phyloP scores from a whole-genome alignment of 495 filamentous ascomycete species.

The Penicillium pulvis region DNA sequence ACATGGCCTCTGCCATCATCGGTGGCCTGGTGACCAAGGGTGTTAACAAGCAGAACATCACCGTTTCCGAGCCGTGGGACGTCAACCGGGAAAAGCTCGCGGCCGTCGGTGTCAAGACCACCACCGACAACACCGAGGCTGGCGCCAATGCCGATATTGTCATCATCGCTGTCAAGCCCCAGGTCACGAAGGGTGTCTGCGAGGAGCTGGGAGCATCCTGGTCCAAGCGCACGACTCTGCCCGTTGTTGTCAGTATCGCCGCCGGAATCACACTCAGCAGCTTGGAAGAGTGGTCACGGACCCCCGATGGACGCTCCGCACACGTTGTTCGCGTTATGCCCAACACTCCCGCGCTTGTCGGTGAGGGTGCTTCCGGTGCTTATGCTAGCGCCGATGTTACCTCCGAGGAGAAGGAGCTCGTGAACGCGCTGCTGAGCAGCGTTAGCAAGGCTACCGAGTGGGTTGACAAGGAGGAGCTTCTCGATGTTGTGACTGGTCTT shows the following conservation, averaged over 20 bases:
- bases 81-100: slow-evolving; percentile 82
- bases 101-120: slow-evolving; percentile 80
- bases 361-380: slow-evolving; percentile 39
- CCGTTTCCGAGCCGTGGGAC: slow-evolving; percentile 81
- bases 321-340: slow-evolving; percentile 47
- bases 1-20: slow-evolving; percentile 50
- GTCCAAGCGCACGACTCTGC: slow-evolving; percentile 67
- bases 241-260: slow-evolving; percentile 46
- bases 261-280: slow-evolving; percentile 44
- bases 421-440: slow-evolving; percentile 35
- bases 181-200: slow-evolving; percentile 83
- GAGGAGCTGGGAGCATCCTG: slow-evolving; percentile 88
- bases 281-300: slow-evolving; percentile 36
- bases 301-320: slow-evolving; percentile 26
- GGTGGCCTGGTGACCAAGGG: slow-evolving; percentile 39
- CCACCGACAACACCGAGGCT: slow-evolving; percentile 82
- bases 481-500: slow-evolving; percentile 45
- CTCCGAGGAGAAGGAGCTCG: slow-evolving; percentile 36
- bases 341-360: slow-evolving; percentile 44
- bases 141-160: slow-evolving; percentile 93
- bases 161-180: slow-evolving; percentile 71
- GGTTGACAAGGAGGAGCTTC: slow-evolving; percentile 43
- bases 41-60: slow-evolving; percentile 45
- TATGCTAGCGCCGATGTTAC: slow-evolving; percentile 36
- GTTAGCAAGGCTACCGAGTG: slow-evolving; percentile 45